Evolutionary conservation across 345 rosid genomes (phyloP).

Genomic region (Arabis hirsuta): DNA sequence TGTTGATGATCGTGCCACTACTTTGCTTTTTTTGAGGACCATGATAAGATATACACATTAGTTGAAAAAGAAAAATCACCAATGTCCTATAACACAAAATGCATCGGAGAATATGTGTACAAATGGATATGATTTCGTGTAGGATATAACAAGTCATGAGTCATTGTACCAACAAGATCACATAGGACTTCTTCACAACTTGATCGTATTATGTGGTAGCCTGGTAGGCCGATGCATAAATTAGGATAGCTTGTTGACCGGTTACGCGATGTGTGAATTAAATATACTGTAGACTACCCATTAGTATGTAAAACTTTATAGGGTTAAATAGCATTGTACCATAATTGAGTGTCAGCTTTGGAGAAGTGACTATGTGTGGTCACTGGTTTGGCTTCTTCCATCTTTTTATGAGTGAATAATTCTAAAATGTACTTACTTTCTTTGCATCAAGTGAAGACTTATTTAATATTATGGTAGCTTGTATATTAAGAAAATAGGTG

Average conservation of each 20-base stretch:
- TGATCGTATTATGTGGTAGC: neutral
- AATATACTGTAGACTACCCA: neutral
- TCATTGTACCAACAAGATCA: neutral
- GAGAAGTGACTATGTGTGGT: neutral
- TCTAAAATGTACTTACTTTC: too few species aligned
- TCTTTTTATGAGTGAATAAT: too few species aligned
- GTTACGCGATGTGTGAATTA: neutral
- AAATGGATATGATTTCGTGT: too few species aligned
- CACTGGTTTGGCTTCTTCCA: neutral
- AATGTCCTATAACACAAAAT: neutral
- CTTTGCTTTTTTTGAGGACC: neutral
- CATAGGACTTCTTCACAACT: neutral
- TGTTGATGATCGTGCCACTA: neutral
- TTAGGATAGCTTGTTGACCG: neutral
- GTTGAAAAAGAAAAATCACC: neutral
- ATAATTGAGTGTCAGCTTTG: neutral
- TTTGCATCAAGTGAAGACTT: too few species aligned
- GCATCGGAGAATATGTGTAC: neutral
- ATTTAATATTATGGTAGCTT: neutral
- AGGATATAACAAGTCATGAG: neutral
- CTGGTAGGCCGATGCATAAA: neutral
- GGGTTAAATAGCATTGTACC: rapidly evolving
- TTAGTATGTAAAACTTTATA: neutral
- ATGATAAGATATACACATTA: neutral
- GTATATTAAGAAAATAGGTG: neutral